phyloP scores from a whole-genome alignment of 257 asterid species.

The Solanum pinnatisectum region DNA sequence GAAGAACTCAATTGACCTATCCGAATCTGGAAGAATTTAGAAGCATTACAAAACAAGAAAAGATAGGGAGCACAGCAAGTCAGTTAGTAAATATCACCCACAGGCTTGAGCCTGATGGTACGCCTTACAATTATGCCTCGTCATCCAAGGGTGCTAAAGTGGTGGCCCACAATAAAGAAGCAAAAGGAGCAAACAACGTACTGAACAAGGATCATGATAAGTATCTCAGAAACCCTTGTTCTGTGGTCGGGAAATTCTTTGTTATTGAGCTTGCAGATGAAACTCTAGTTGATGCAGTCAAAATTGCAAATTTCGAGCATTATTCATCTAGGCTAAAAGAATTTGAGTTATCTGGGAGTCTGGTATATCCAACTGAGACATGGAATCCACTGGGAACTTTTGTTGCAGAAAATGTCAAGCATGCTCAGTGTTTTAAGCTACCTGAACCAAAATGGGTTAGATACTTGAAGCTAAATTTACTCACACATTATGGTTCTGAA shows the following conservation, averaged over 20 bases:
- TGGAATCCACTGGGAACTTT: constrained; percentile 70
- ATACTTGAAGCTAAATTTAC: constrained; percentile 65
- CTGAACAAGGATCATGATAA: constrained; percentile 81
- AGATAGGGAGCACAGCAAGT: constrained; percentile 28
- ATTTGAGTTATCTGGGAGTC: constrained; percentile 71
- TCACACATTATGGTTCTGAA: constrained; percentile 85
- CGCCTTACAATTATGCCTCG: constrained; percentile 81
- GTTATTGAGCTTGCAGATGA: constrained; percentile 83
- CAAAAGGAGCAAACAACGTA: constrained; percentile 78
- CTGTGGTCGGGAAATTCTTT: constrained; percentile 57
- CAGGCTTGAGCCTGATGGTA: constrained; percentile 87
- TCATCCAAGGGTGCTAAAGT: constrained; percentile 92
- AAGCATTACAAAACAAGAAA: constrained; percentile 42
- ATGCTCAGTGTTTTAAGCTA: constrained; percentile 69
- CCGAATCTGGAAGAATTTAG: constrained; percentile 79
- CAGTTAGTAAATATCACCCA: constrained; percentile 61
- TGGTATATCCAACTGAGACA: constrained; percentile 62
- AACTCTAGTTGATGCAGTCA: constrained; percentile 75
- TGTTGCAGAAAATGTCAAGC: constrained; percentile 80
- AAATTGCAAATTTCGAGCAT: constrained; percentile 89
- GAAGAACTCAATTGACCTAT: constrained; percentile 36
- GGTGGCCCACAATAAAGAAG: constrained; percentile 78
- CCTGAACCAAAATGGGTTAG: constrained; percentile 89
- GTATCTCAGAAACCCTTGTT: constrained; percentile 86
- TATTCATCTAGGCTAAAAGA: constrained; percentile 82